Percentiles rank a stretch among this genome's conserved stretches.
Conservation (phyloP, 352 stramenopile genomes). For the Detonula confervacea region DNA sequence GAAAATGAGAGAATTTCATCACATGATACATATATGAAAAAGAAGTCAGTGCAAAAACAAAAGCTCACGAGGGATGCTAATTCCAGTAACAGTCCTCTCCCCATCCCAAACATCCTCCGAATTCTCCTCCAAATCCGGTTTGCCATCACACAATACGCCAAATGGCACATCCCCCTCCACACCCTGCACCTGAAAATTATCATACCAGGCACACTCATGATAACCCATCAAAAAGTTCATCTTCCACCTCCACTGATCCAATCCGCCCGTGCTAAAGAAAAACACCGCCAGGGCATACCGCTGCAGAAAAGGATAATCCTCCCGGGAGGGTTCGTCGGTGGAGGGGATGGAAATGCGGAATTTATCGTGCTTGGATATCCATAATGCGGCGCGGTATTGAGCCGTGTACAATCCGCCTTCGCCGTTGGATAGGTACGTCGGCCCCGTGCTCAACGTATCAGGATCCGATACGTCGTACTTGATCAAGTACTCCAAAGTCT, state of each 20-base stretch:
- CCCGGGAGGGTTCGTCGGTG: neutral
- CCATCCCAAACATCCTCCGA: constrained; percentile 1
- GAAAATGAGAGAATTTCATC: too few relatives aligned
- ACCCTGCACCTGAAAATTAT: neutral
- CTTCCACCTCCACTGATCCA: constrained; percentile 13
- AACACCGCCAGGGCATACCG: constrained; percentile 43
- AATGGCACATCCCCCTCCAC: neutral
- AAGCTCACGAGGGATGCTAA: constrained; percentile 48
- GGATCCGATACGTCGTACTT: constrained; percentile 12
- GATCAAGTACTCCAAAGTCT: constrained; percentile 32
- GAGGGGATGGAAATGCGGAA: constrained; percentile 21
- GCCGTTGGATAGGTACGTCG: neutral
- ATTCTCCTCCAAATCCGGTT: constrained; percentile 13
- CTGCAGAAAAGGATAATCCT: constrained; percentile 50
- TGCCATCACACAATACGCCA: constrained; percentile 25
- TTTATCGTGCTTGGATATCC: constrained; percentile 31
- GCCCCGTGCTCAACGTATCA: neutral
- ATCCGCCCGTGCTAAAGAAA: constrained; percentile 39
- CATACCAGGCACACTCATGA: constrained; percentile 53
- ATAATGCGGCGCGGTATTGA: constrained; percentile 32
- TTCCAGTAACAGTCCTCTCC: constrained; percentile 24
- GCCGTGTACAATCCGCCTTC: constrained; percentile 10
- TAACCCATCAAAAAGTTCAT: constrained; percentile 37
- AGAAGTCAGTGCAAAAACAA: neutral
- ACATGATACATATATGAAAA: neutral